Base-by-base conservation (phyloP, 345 rosid genomes). In the Iberis pinnata region DNA sequence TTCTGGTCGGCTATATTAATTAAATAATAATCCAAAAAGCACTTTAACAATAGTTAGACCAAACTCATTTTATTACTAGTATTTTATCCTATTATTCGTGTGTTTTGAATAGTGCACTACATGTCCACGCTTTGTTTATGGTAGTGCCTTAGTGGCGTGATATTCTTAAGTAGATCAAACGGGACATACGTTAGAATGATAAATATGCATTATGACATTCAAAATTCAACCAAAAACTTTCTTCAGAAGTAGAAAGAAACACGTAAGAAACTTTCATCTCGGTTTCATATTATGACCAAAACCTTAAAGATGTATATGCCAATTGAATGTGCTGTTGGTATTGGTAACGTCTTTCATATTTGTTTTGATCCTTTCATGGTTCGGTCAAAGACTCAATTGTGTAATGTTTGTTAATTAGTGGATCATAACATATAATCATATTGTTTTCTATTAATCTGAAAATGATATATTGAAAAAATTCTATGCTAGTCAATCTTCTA, bases 341-440 rank as follows among this genome's bases (percentile, higher is more conserved):
- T 65, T 24, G 47, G 22, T 57, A 65, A 65, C 58, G 63, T 65
- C 50, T 65, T 56, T 65, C 58, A 65, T 56, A 56, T 32, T 54
- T 63, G 55, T 64, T 64, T 56, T 22, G 38, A 54, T 9, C 27
- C 18, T 20, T 38, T 41, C 19, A 58, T 58, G 64, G 59, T 36
- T 50, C 58, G 70, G 70, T 65, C 70, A 65, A 65, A 65, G 64
- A 58, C 64, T 43, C 59, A 26, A 65, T 36, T 26, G 51, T 65
- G 59, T 43, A 49, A 64, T 16, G 43, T 42, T 11, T 57, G 44
- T 58, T 65, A 56, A 42, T 49, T 49, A 56, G 56, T 65, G 56
- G 62, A 57, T 48, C 16, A 12, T 6, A 31, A 19, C n/a, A 22
- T 25, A 33, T 48, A 33, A 39, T 56, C 8, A n/a, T 42, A 7